A percentile compares a stretch with the other conserved stretches of the same genome.
Evolutionary conservation across 2,329 filamentous ascomycete genomes (phyloP).

Genomic region (Calonectria pseudoreteaudii): DNA sequence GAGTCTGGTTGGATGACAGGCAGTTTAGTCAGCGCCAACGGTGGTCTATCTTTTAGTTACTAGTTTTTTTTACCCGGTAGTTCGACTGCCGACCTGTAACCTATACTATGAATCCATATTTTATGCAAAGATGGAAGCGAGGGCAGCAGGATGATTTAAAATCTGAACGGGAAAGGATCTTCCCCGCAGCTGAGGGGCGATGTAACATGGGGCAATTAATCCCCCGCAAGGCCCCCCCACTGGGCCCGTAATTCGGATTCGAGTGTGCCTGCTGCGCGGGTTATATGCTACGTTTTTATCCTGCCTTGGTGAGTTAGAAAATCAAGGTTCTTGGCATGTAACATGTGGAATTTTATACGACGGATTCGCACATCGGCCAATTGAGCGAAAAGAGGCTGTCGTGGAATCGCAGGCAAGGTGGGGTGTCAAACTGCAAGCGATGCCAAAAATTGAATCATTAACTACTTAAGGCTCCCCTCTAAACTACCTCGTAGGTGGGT

Average conservation of each 20-base stretch:
- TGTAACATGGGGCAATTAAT: background rate
- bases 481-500: background rate
- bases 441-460: background rate
- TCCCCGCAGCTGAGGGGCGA: background rate
- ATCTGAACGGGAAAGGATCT: background rate
- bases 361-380: background rate
- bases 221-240: background rate
- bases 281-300: too few relatives aligned
- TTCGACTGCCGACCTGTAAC: background rate
- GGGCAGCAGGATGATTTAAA: background rate
- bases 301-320: background rate
- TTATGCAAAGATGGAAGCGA: background rate
- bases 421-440: too few relatives aligned
- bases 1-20: slow-evolving; percentile 75
- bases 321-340: background rate
- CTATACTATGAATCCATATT: background rate
- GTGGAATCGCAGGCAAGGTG: background rate
- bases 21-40: slow-evolving; percentile 74
- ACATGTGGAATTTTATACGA: background rate
- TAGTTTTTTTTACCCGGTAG: slow-evolving; percentile 11
- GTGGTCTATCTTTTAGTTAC: slow-evolving; percentile 44
- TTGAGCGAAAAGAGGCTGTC: background rate
- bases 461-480: background rate
- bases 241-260: background rate
- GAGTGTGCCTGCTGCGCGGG: background rate